Evolutionary conservation across 805 yeast species (phyloP), one percentile per base, ranked within the genome.

Genomic region (Yarrowia bubula): DNA sequence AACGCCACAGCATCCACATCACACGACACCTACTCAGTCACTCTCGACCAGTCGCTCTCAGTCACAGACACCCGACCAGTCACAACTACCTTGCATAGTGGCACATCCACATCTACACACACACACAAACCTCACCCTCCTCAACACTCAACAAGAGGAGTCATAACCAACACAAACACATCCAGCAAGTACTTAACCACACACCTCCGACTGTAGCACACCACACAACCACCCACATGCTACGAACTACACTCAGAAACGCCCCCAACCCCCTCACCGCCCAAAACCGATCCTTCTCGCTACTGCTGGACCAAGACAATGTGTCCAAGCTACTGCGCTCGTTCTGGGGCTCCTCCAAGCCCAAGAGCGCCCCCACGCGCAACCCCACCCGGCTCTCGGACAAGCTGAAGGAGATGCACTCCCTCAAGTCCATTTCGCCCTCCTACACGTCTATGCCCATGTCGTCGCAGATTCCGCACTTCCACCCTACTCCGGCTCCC

Each of bases 351-450:
- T 13, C n/a, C 18, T 18, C 42, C 61, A 55, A 55, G 14, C 8
- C 11, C 14, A 55, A 55, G 38, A 37, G 35, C 14, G 22, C 10
- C 13, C 22, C 60, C 28, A 55, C 61, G 10, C 31, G 61, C 1
- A 55, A 55, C 47, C 61, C 61, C 47, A 28, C 47, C 31, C 61
- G 61, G 13, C 61, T 55, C 2, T 55, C 61, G 4, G 61, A 55
- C 47, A 55, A 55, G 47, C 61, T 55, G 39, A 55, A 39, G 61
- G 47, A 55, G 15, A 55, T 55, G 61, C 46, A 55, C 61, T 55
- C 61, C 1, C 61, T 55, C 61, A 55, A 55, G 47, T 55, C 61
- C 38, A 55, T 55, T 13, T 55, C 61, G 5, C 64, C 64, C 3
- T 44, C 64, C 7, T 37, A 22, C 37, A 58, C 64, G 13, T 58